These are phyloP conservation scores for Calonectria pseudoreteaudii DNA, from an alignment of 2,329 filamentous ascomycete species.

Conservation along the genomic window DNA sequence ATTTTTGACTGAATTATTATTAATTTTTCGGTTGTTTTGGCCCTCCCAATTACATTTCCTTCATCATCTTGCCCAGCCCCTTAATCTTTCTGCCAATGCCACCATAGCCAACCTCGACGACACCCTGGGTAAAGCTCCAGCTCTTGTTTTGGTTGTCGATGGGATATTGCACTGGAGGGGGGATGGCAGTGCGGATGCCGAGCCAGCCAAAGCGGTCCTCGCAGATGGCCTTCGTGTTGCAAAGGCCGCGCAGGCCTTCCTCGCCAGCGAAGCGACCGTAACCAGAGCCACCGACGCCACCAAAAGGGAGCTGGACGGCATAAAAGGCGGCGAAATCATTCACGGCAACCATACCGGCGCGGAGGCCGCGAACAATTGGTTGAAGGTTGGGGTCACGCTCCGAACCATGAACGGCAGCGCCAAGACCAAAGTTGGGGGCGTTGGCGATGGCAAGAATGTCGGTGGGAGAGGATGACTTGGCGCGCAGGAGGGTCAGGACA, in stretches of 20 bases:
- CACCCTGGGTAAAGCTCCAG: constrained; percentile 73
- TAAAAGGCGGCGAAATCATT: constrained; percentile 98
- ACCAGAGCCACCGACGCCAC: constrained; percentile 87
- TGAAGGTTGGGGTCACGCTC: constrained; percentile 70
- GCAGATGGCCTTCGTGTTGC: constrained; percentile 90
- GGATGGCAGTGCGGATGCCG: constrained; percentile 81
- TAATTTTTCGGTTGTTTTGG: not conserved
- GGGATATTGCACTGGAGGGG: constrained; percentile 84
- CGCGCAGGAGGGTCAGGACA: constrained; percentile 86
- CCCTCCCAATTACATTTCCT: constrained; percentile 51
- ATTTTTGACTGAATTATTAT: not conserved
- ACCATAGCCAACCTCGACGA: constrained; percentile 73
- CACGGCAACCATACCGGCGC: constrained; percentile 90
- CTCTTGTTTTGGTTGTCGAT: constrained; percentile 72
- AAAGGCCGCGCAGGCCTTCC: constrained; percentile 86
- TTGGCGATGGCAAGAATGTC: constrained; percentile 85
- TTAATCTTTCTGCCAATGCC: constrained; percentile 50
- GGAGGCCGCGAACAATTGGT: constrained; percentile 74
- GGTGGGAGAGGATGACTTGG: constrained; percentile 66
- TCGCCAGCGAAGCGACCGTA: constrained; percentile 94
- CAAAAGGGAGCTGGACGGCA: constrained; percentile 93
- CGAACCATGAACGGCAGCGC: constrained; percentile 86
- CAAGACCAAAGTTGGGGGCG: constrained; percentile 85
- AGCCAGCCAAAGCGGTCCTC: constrained; percentile 75
- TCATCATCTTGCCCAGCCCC: constrained; percentile 56